Evolutionary conservation across 2,329 filamentous ascomycete species (phyloP).

Genomic region (Leptodontidium sp.): DNA sequence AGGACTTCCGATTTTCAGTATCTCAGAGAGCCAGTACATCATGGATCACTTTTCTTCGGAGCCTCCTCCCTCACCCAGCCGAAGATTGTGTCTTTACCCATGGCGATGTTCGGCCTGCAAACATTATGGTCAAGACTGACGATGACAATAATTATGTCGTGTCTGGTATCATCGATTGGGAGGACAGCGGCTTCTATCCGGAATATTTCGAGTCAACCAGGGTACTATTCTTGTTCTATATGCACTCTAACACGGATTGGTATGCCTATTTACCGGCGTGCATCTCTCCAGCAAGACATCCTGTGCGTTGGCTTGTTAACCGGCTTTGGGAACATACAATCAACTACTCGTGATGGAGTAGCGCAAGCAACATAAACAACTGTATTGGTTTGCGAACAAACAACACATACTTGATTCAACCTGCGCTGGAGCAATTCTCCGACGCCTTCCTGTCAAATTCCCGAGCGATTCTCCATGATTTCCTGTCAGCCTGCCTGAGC

Average conservation of each 20-base stretch:
- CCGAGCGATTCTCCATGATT: no score
- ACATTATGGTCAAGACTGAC: constrained; percentile 34
- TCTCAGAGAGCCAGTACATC: constrained; percentile 11
- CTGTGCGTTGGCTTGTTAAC: not conserved
- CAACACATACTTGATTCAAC: no score
- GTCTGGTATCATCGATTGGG: constrained; percentile 34
- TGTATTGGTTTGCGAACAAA: not conserved
- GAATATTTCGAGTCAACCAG: constrained; percentile 29
- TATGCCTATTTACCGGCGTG: constrained; percentile 20
- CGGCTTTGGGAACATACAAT: constrained; percentile 1
- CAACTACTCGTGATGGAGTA: not conserved
- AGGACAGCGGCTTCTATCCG: constrained; percentile 32
- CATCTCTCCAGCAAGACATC: constrained; percentile 23
- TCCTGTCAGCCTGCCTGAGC: no score
- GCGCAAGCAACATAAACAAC: not conserved
- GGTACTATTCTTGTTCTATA: constrained; percentile 13
- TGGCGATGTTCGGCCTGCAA: constrained; percentile 29
- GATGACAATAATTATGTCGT: constrained; percentile 22
- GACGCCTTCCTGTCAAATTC: no score
- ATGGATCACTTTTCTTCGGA: constrained; percentile 29
- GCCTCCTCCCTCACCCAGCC: constrained; percentile 23
- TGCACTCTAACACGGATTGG: constrained; percentile 24
- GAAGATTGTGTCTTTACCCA: constrained; percentile 32
- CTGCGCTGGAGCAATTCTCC: no score
- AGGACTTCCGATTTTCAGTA: constrained; percentile 33